phyloP scores from a whole-genome alignment of 2,329 filamentous ascomycete genomes.

The Herpotrichia juniperi region DNA sequence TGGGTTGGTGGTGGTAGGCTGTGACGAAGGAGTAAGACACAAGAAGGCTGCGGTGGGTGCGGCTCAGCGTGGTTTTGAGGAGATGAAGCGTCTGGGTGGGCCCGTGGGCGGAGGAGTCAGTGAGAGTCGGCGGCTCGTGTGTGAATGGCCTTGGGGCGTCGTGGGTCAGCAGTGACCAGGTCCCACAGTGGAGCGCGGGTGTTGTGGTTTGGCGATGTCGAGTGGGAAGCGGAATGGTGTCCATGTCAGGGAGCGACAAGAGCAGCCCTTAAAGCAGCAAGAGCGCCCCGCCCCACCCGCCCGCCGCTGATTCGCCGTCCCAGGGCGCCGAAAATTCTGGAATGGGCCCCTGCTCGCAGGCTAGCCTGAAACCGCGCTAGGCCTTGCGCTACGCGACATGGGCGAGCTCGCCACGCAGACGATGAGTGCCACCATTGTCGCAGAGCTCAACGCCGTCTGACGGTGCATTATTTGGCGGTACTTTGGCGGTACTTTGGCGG shows the following conservation, averaged over 20 bases:
- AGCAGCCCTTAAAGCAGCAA: not conserved
- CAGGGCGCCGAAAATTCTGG: not conserved
- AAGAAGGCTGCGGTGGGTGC: slow-evolving; percentile 25
- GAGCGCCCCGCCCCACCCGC: not conserved
- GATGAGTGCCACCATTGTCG: too few relatives aligned
- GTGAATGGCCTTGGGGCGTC: not conserved
- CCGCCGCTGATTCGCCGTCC: too few relatives aligned
- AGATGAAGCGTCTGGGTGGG: slow-evolving; percentile 16
- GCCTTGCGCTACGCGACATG: too few relatives aligned
- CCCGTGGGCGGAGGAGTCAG: not conserved
- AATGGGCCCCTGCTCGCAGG: not conserved
- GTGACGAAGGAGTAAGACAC: slow-evolving; percentile 27
- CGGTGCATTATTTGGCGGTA: too few relatives aligned
- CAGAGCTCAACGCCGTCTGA: too few relatives aligned
- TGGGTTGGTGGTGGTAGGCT: slow-evolving; percentile 11
- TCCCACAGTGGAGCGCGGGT: slow-evolving; percentile 20
- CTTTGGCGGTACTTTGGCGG: too few relatives aligned
- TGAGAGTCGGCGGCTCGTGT: slow-evolving; percentile 8
- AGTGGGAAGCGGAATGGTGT: slow-evolving; percentile 16
- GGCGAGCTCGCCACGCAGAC: too few relatives aligned
- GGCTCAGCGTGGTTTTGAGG: slow-evolving; percentile 48
- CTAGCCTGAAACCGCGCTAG: not conserved
- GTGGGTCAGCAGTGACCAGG: slow-evolving; percentile 21
- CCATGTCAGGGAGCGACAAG: not conserved
- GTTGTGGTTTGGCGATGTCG: slow-evolving; percentile 16